Base-by-base conservation (phyloP, 2,329 filamentous ascomycete genomes). In the Rutstroemia sp. region DNA sequence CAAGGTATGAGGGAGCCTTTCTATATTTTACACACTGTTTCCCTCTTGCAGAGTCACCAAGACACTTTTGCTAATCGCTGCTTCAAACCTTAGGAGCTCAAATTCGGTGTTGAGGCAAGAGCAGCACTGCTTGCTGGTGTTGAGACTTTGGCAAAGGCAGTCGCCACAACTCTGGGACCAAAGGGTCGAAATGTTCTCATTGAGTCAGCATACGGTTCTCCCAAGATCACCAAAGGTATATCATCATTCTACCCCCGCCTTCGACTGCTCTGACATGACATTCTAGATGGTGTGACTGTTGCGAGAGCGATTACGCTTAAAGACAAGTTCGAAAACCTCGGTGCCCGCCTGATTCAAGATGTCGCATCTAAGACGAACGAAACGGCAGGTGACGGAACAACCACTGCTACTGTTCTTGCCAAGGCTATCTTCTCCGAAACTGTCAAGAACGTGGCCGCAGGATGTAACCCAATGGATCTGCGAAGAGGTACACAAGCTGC, bases 241-340 rank as follows among this genome's bases (percentile, higher is more conserved):
- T 72, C 21, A 54, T 5, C 17, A 3, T 17, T 25, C 2, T 8
- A 16, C 3, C 49, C n/a, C 7, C n/a, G 23, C 16, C n/a, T 53
- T 23, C 44, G 38, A 51, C 30, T 36, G 17, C 23, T 51, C 38
- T 44, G 40, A 44, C 40, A 23, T 10, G 25, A 34, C 5, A 16
- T 46, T 36, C 51, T 51, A 92, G 88, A 94, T 75, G 89, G 89
- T 84, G 89, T 94, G 48, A 92, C 88, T 67, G 89, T 94, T 67
- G 89, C 89, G 67, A 92, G 87, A 77, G 91, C 92, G 62, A 88
- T 99, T 70, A 84, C 83, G 63, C 84, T 99, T 64, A 86, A 99
- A 82, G 94, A 99, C 82, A 97, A 97, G 79, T 99, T 96, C 76
- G 94, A 99, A 80, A 99, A 99, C 81, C 89, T 99, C 67, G 94